These are phyloP conservation scores for Acacia pycnantha DNA, from an alignment of 331 rosid genomes.

Conservation along the genomic window DNA sequence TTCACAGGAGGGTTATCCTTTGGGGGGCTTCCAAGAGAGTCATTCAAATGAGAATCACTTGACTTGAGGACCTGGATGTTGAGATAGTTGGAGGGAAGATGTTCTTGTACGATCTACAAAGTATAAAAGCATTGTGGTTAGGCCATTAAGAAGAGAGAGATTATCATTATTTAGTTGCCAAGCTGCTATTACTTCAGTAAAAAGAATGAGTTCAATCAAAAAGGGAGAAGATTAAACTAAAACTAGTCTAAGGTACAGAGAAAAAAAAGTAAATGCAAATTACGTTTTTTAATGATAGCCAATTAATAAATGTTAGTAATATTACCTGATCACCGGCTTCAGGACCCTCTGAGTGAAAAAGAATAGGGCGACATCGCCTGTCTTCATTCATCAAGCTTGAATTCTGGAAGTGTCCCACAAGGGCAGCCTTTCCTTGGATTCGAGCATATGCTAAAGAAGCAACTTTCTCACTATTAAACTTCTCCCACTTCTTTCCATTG, in stretches of 20 bases:
- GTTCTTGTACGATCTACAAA: constrained; percentile 60
- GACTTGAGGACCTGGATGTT: constrained; percentile 40
- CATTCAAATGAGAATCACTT: constrained; percentile 40
- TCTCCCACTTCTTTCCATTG: constrained; percentile 90
- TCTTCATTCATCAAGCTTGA: constrained; percentile 95
- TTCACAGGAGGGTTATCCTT: constrained; percentile 31
- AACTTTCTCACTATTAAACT: constrained; percentile 85
- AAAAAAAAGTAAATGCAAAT: neutral
- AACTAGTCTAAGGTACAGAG: constrained; percentile 5
- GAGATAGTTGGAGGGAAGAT: constrained; percentile 59
- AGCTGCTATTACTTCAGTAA: neutral
- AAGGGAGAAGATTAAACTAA: neutral
- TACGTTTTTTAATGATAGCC: constrained; percentile 2
- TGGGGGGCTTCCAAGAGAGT: constrained; percentile 37
- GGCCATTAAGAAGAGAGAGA: neutral
- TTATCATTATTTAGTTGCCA: neutral
- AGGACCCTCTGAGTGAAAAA: constrained; percentile 68
- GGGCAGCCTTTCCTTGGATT: constrained; percentile 85
- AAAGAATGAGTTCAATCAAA: neutral
- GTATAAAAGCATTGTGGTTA: constrained; percentile 7
- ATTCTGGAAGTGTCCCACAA: constrained; percentile 80
- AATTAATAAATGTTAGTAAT: neutral
- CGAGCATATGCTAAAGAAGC: constrained; percentile 90
- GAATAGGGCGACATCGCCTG: constrained; percentile 85
- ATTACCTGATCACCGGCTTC: constrained; percentile 73